Evolutionary conservation across 495 filamentous ascomycete species (phyloP), one percentile per base, ranked within the genome.

Genomic region (Pyronema domesticum): DNA sequence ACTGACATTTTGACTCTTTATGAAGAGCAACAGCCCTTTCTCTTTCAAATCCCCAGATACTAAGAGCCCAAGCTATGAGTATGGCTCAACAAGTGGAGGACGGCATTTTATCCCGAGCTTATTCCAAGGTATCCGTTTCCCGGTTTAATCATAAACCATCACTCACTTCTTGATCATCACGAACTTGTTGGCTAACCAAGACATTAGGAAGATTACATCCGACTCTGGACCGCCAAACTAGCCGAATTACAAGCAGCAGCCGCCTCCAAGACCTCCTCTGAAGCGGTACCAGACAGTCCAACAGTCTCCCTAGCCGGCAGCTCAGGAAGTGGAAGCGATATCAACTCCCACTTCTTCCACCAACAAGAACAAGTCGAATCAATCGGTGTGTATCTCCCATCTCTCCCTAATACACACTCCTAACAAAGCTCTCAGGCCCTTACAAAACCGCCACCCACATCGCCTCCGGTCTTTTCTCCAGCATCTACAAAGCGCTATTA

Each of bases 391-490:
- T 6, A 43, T 43, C 39, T 17, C 39, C 3, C 1, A 43, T 17
- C 39, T 43, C 39, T 17, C 13, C 39, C 13, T 43, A 17, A n/a
- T 43, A 13, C 6, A 17, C 39, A 43, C 1, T 43, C 1, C 50
- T 17, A 11, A 42, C 13, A 40, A 17, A 40, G 2, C 3, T 3
- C 6, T 81, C 95, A 60, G 91, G 91, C 6, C 68, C 67, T 34
- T 94, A 89, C 65, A 64, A 61, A 19, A 72, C 79, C 45, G 93
- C 85, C 62, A 71, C 76, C 19, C 81, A 84, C 66, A 68, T 85
- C 59, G 76, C 73, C 51, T 78, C 79, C 54, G 91, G 93, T 19
- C 70, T 91, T 7, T 89, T 86, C 62, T 91, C 91, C 23, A 76
- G 76, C 37, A 80, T 99, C 46, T 96, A 89, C 70, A 78, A 74